Percentiles rank a stretch among this genome's conserved stretches.
phyloP scores from a whole-genome alignment of 176 grass and related monocot genomes.

The Juncus effusus region DNA sequence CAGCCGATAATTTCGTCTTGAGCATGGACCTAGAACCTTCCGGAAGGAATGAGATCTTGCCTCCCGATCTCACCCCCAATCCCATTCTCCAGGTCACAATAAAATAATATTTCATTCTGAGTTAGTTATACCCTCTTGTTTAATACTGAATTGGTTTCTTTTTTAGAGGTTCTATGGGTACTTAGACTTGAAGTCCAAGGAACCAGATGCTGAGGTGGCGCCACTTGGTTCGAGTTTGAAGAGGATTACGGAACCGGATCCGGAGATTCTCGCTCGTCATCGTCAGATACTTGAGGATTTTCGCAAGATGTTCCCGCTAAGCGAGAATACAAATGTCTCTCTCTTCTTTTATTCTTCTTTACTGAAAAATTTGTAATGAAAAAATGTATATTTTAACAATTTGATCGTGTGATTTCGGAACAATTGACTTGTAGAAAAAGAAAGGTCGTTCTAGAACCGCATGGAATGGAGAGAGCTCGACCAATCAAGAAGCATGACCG shows the following conservation, averaged over 20 bases:
- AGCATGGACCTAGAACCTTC: constrained; percentile 74
- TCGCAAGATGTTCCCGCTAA: constrained; percentile 55
- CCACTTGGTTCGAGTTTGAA: constrained; percentile 56
- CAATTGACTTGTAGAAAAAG: constrained; percentile 38
- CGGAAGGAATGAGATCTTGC: constrained; percentile 65
- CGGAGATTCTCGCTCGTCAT: constrained; percentile 40
- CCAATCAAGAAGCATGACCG: not conserved
- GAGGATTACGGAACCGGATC: constrained; percentile 60
- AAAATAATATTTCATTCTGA: too few species aligned
- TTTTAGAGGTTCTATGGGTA: constrained; percentile 71
- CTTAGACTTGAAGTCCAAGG: constrained; percentile 78
- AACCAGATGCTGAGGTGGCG: constrained; percentile 64
- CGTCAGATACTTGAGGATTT: constrained; percentile 44
- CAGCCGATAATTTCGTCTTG: constrained; percentile 82
- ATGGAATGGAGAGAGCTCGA: constrained; percentile 26
- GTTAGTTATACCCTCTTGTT: not conserved
- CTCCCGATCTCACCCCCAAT: constrained; percentile 81
- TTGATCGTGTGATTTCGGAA: not conserved
- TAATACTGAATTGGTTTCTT: not conserved
- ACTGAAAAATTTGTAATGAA: not conserved
- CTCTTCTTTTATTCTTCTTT: constrained; percentile 21
- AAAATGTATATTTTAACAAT: not conserved
- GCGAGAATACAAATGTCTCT: constrained; percentile 81
- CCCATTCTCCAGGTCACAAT: constrained; percentile 73
- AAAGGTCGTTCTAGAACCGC: constrained; percentile 24